phyloP scores from a whole-genome alignment of 768 basidiomycete genomes.

The Russula sp. region DNA sequence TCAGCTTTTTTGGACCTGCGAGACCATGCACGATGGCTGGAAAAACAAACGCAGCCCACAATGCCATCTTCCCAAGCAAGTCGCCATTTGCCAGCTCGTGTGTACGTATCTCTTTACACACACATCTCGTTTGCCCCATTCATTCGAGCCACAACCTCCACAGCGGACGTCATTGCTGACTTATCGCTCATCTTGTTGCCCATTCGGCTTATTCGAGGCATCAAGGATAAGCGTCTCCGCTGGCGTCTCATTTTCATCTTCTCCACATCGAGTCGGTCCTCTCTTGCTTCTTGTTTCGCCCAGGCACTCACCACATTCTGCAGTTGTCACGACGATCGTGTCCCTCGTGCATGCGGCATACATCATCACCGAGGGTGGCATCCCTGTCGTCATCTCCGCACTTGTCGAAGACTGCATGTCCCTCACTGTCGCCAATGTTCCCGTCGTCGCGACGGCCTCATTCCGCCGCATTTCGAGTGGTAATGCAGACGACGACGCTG shows the following conservation, averaged over 20 bases:
- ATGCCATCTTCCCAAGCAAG: constrained; percentile 40
- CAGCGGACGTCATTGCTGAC: constrained; percentile 47
- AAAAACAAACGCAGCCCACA: constrained; percentile 33
- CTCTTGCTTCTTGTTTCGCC: neutral
- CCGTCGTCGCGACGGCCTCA: constrained; percentile 22
- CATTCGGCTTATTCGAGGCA: constrained; percentile 38
- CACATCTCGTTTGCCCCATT: neutral
- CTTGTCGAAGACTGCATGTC: constrained; percentile 29
- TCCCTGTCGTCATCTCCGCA: constrained; percentile 30
- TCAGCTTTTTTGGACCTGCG: constrained; percentile 43
- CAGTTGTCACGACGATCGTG: constrained; percentile 28
- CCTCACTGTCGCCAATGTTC: constrained; percentile 14
- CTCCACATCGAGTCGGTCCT: constrained; percentile 42
- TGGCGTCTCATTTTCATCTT: constrained; percentile 44
- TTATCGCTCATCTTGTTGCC: constrained; percentile 42
- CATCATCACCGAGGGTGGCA: constrained; percentile 28
- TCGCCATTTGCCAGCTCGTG: constrained; percentile 48
- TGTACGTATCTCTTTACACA: constrained; percentile 34
- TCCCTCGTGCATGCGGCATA: constrained; percentile 30
- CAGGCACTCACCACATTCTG: neutral
- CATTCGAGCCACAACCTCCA: neutral
- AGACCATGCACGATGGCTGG: constrained; percentile 35
- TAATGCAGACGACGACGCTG: constrained; percentile 4
- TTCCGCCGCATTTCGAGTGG: constrained; percentile 1
- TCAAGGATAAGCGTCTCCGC: constrained; percentile 37